phyloP scores from a whole-genome alignment of 805 yeast genomes.

The Yarrowia deformans region DNA sequence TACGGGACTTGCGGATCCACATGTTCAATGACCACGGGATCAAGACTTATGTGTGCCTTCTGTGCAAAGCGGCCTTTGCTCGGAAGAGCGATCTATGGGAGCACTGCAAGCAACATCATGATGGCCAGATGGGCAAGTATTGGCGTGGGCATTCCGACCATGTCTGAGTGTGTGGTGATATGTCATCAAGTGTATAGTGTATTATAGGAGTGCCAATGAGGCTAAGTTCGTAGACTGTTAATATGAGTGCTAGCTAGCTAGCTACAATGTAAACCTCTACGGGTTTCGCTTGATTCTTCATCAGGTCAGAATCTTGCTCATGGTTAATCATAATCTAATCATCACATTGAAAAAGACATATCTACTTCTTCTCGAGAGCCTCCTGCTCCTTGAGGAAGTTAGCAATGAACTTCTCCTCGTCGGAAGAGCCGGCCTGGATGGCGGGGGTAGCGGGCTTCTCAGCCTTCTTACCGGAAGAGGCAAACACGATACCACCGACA shows the following conservation, averaged over 20 bases:
- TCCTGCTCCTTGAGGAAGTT: conserved; percentile 65
- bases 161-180: not conserved
- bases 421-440: conserved; percentile 79
- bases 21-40: not conserved
- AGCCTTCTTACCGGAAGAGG: conserved; percentile 61
- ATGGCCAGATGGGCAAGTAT: not conserved
- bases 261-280: no score
- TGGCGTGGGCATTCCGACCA: not conserved
- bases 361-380: conserved; percentile 44
- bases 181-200: not conserved
- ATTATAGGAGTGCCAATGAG: not conserved
- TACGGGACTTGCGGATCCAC: not conserved
- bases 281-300: no score
- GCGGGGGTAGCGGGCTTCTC: conserved; percentile 68
- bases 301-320: not conserved
- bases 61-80: not conserved
- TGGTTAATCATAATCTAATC: conserved; percentile 23
- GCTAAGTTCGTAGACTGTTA: not conserved
- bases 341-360: conserved; percentile 34
- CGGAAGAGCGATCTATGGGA: not conserved
- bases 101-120: not conserved
- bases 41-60: not conserved
- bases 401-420: conserved; percentile 83
- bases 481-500: conserved; percentile 68
- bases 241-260: no score